These are phyloP conservation scores for Plantago elongata DNA, from an alignment of 257 asterid genomes.

Conservation along the genomic window DNA sequence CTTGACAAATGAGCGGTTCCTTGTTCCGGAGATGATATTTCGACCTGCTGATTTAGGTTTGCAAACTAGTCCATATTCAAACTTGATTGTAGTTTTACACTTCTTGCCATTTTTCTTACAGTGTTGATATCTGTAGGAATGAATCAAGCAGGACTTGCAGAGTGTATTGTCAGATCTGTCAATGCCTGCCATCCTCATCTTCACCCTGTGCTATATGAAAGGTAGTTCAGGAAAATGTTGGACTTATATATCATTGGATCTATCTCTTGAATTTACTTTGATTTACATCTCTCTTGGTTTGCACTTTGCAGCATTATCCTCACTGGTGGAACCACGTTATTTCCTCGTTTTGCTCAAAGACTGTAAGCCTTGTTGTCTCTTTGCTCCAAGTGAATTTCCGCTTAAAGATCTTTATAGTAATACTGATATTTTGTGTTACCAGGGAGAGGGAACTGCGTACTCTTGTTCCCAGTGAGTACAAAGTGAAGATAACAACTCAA, in stretches of 20 bases:
- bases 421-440: slow-evolving; percentile 23
- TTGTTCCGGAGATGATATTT: slow-evolving; percentile 95
- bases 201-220: slow-evolving; percentile 87
- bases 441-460: slow-evolving; percentile 93
- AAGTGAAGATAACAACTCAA: slow-evolving; percentile 72
- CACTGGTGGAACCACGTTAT: slow-evolving; percentile 91
- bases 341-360: slow-evolving; percentile 90
- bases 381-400: neutral
- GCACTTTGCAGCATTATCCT: slow-evolving; percentile 80
- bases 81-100: neutral
- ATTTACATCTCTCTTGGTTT: slow-evolving; percentile 22
- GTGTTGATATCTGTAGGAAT: slow-evolving; percentile 47
- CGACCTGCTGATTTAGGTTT: slow-evolving; percentile 94
- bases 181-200: slow-evolving; percentile 87
- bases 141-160: slow-evolving; percentile 98
- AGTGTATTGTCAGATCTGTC: slow-evolving; percentile 83
- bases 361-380: slow-evolving; percentile 50
- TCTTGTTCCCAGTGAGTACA: slow-evolving; percentile 77
- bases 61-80: slow-evolving; percentile 19
- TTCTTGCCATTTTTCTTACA: slow-evolving; percentile 1
- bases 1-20: slow-evolving; percentile 90
- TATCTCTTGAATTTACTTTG: slow-evolving; percentile 17
- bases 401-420: slow-evolving; percentile 2
- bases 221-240: slow-evolving; percentile 38
- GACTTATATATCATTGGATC: slow-evolving; percentile 14